phyloP scores from a whole-genome alignment of 768 basidiomycete genomes.

The Rickenella mellea region DNA sequence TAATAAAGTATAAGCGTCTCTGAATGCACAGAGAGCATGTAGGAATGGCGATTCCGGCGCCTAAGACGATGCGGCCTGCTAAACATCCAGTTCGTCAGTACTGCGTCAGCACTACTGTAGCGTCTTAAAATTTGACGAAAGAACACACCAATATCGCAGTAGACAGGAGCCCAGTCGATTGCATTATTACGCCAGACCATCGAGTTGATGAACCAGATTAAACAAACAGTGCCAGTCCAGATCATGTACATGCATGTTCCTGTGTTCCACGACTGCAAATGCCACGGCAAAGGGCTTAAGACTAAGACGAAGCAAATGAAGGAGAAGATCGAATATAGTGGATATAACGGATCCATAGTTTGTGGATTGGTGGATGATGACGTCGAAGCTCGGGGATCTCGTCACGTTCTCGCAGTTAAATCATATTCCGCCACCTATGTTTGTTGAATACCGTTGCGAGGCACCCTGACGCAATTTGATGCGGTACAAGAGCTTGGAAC shows the following conservation, averaged over 20 bases:
- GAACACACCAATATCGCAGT: constrained; percentile 47
- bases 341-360: too few species aligned
- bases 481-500: too few species aligned
- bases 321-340: too few species aligned
- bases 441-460: too few species aligned
- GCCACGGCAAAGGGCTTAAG: background rate
- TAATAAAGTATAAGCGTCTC: constrained; percentile 20
- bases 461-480: too few species aligned
- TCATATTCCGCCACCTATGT: too few species aligned
- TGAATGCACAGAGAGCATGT: constrained; percentile 28
- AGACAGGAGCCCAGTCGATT: constrained; percentile 26
- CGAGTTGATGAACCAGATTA: constrained; percentile 24
- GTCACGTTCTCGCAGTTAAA: too few species aligned
- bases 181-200: constrained; percentile 25
- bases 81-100: too few species aligned
- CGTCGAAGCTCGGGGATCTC: too few species aligned
- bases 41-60: constrained; percentile 16
- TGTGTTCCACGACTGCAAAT: background rate
- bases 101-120: too few species aligned
- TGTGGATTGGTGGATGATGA: too few species aligned
- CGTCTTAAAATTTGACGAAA: background rate
- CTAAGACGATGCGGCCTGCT: constrained; percentile 22
- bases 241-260: background rate
- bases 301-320: background rate
- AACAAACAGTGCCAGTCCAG: background rate